Conservation (phyloP, 441 rosid species). For the Corymbia calophylla region DNA sequence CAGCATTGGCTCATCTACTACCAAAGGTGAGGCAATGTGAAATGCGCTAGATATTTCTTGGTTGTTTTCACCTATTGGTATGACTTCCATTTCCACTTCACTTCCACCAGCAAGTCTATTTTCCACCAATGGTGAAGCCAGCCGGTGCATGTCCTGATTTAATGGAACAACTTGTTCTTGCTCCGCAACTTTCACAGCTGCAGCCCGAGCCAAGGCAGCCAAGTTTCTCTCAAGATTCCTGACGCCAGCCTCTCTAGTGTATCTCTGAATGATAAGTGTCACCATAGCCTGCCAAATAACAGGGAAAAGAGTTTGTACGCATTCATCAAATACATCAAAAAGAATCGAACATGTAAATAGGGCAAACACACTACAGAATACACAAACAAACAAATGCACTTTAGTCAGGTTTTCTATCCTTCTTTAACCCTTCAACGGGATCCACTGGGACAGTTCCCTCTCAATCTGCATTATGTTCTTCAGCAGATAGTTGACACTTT, state of each 20-base stretch:
- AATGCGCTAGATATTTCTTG: slow-evolving; percentile 69
- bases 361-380: not conserved
- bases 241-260: slow-evolving; percentile 99
- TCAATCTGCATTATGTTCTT: not conserved
- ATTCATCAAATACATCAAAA: not conserved
- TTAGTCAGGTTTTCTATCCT: not conserved
- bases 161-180: slow-evolving; percentile 70
- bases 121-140: slow-evolving; percentile 74
- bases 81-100: slow-evolving; percentile 98
- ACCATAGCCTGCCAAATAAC: slow-evolving; percentile 55
- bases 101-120: slow-evolving; percentile 88
- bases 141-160: slow-evolving; percentile 72
- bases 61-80: slow-evolving; percentile 75
- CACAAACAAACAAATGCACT: not conserved
- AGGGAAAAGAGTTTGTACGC: not conserved
- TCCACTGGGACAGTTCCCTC: not conserved
- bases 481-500: not conserved
- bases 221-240: slow-evolving; percentile 84
- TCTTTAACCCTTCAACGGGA: not conserved
- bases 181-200: slow-evolving; percentile 94
- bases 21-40: slow-evolving; percentile 59
- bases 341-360: not conserved
- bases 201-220: slow-evolving; percentile 98
- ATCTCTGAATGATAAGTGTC: slow-evolving; percentile 79
- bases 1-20: slow-evolving; percentile 87